phyloP scores from a whole-genome alignment of 352 stramenopile genomes.

The Globisporangium cylindrosporum region DNA sequence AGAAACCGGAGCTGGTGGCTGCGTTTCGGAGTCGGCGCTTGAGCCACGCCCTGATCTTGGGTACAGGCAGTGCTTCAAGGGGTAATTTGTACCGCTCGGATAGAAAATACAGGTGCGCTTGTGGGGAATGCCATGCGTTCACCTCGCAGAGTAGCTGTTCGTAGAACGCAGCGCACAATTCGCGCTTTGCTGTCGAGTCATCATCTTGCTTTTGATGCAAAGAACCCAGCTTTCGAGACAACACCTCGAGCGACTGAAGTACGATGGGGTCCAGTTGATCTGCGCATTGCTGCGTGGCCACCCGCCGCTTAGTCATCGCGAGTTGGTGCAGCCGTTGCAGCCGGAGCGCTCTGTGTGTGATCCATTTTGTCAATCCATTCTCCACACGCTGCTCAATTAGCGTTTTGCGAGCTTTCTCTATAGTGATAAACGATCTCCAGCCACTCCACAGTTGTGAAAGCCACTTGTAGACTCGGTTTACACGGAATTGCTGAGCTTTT shows the following conservation, averaged over 20 bases:
- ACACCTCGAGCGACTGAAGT: background rate
- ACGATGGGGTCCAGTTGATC: slow-evolving; percentile 8
- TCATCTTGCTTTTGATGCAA: background rate
- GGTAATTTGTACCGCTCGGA: slow-evolving; percentile 25
- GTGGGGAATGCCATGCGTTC: slow-evolving; percentile 30
- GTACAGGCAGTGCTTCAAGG: slow-evolving; percentile 26
- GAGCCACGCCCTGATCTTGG: slow-evolving; percentile 34
- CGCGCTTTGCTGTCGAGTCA: background rate
- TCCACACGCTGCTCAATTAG: slow-evolving; percentile 12
- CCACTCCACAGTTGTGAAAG: background rate
- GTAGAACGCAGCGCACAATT: background rate
- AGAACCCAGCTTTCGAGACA: background rate
- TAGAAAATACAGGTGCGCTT: slow-evolving; percentile 25
- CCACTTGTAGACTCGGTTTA: slow-evolving; percentile 10
- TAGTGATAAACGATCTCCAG: background rate
- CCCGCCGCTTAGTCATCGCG: background rate
- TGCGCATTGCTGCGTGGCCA: background rate
- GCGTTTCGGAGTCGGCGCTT: slow-evolving; percentile 5
- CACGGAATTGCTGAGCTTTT: slow-evolving; percentile 13
- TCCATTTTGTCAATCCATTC: slow-evolving; percentile 16
- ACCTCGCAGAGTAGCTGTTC: slow-evolving; percentile 26
- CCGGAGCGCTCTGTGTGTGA: slow-evolving; percentile 7
- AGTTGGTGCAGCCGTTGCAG: slow-evolving; percentile 1
- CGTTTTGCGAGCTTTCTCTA: background rate
- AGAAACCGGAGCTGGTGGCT: slow-evolving; percentile 9